Base-by-base conservation (phyloP, 2,329 filamentous ascomycete species). In the Scytalidium lignicola region DNA sequence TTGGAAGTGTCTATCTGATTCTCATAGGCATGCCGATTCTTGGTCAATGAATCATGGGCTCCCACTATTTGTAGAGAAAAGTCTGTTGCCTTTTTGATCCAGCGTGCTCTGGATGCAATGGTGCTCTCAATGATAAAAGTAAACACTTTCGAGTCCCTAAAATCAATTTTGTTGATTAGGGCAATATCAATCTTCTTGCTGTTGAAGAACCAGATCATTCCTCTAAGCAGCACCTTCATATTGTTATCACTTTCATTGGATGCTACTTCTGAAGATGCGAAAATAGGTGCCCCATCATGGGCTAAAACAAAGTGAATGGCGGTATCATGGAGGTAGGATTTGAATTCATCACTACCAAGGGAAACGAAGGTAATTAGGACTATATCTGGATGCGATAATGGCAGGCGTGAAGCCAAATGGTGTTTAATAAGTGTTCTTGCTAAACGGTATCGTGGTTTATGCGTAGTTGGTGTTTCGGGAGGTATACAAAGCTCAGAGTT, bases 281-380 rank as follows among this genome's bases (percentile, higher is more conserved):
- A 40, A 10, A 50, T 46, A 9, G 44, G 48, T 43, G 66, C 58
- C 17, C 83, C 85, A 61, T 88, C 82, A 55, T 87, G 83, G 46
- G 78, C 80, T 70, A 90, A 77, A 46, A 89, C 67, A 56, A 90
- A 88, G 59, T 86, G 83, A 3, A 82, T 69, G 0, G 79, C 75
- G 20, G 75, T 73, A 1, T 62, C 59, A 2, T 68, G 55, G 1
- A 87, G 67, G 57, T 88, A 86, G 1, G 72, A 57, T 4, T 63
- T 52, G 56, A 88, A 90, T 0, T 67, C 68, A 0, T 63, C 44
- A 39, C 75, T 74, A 12, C 71, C 63, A 13, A 77, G 59, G 1
- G 73, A 74, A 5, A 70, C 59, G 43, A 72, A 67, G 40, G 79
- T 65, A 46, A 68, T 64, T 55, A 78, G 55, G 26, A 48, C 57